Evolutionary conservation across 1,284 basidiomycete genomes (phyloP).

Genomic region (Neonothopanus nambi): DNA sequence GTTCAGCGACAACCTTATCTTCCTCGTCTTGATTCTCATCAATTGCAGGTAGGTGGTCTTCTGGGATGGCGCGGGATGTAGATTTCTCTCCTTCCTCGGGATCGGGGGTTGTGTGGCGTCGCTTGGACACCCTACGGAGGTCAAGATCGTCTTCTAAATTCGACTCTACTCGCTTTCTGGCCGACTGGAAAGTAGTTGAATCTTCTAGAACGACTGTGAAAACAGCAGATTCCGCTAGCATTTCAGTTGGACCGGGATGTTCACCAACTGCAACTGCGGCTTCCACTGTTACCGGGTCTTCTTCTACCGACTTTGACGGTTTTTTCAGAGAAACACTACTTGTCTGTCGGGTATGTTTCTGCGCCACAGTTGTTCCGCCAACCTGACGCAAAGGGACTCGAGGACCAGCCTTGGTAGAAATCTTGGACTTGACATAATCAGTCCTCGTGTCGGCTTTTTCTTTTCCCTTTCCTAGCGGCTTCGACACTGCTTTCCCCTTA

Average conservation of each 20-base stretch:
- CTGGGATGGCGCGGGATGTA: constrained; percentile 27
- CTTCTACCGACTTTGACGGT: no score
- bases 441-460: constrained; percentile 8
- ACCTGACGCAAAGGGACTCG: constrained; percentile 10
- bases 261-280: background rate
- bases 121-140: constrained; percentile 10
- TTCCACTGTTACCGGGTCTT: background rate
- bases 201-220: constrained; percentile 3
- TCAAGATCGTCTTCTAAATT: constrained; percentile 12
- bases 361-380: background rate
- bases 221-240: background rate
- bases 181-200: background rate
- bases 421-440: constrained; percentile 1
- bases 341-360: background rate
- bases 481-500: constrained; percentile 5
- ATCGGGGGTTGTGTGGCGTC: constrained; percentile 12
- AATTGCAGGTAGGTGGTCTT: constrained; percentile 19
- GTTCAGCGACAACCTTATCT: constrained; percentile 34
- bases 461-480: constrained; percentile 13
- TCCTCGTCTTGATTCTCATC: constrained; percentile 9
- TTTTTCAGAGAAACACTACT: no score
- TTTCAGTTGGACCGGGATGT: no score
- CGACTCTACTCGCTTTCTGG: background rate
- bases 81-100: constrained; percentile 5
- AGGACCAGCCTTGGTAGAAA: background rate